Base-by-base conservation (phyloP, 1,284 basidiomycete species). In the Schizophyllum amplum region DNA sequence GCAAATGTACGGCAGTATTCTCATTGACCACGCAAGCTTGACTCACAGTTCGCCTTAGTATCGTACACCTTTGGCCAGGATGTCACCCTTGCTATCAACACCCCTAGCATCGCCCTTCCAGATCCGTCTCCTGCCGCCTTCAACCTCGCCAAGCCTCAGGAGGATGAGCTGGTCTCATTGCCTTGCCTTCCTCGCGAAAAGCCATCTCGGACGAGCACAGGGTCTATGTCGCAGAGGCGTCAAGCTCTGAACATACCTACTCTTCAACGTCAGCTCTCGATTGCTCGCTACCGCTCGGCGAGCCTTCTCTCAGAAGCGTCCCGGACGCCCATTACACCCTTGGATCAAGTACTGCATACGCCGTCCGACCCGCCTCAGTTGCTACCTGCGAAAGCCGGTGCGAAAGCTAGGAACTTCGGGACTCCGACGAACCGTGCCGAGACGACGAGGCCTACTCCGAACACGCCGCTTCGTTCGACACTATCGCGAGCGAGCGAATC, bases 271-370 rank as follows among this genome's bases (percentile, higher is more conserved):
- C 57, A 33, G 21, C 47, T 58, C n/a, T 27, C 53, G 13, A 23
- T 58, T 13, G 24, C 17, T 49, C 21, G 25, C 24, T 26, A 53
- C 26, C 54, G 42, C 22, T 21, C 54, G n/a, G 13, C 25, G 7
- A 23, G 11, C 20, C n/a, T 24, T 47, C 33, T 42, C 33, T 42
- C 33, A 9, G 33, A 42, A 42, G 33, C 54, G 47, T 63, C 59
- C 55, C 23, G 54, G 20, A 60, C 56, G 27, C 63, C 62, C 11
- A 57, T 63, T 24, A 64, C 63, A 5, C 63, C 63, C 15, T 53
- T 48, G 48, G 54, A 62, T 17, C 63, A 63, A 59, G 55, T 64
- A 17, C 56, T 63, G 1, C 60, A 60, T 26, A 61, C 60, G 17
- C 63, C 63, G 20, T 57, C 58, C 24, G n/a, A 51, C 56, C 25